Evolutionary conservation across 208 protist species (phyloP).

Genomic region (Trypanosoma brucei): DNA sequence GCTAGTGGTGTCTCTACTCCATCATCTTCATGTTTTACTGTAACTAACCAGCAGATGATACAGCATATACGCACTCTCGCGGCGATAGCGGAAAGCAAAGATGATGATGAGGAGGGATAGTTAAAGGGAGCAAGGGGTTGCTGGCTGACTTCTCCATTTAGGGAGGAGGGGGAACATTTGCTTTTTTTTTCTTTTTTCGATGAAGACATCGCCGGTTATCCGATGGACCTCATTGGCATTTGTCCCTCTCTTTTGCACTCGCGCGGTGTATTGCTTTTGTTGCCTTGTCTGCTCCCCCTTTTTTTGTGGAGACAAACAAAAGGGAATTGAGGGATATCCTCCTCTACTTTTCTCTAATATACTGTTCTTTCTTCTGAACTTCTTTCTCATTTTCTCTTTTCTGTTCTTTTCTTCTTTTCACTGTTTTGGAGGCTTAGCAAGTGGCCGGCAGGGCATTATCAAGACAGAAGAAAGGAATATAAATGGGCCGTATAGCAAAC

Average conservation of each 20-base stretch:
- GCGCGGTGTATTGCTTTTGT: neutral
- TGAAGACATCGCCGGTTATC: neutral
- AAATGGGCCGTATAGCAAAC: too few relatives aligned
- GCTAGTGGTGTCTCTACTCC: slow-evolving; percentile 8
- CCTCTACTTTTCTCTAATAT: too few relatives aligned
- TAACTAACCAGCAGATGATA: slow-evolving; percentile 73
- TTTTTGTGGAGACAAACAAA: too few relatives aligned
- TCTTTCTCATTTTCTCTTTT: too few relatives aligned
- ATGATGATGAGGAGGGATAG: neutral
- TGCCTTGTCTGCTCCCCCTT: too few relatives aligned
- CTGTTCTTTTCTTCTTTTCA: too few relatives aligned
- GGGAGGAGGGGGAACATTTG: neutral
- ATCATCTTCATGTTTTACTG: slow-evolving; percentile 43
- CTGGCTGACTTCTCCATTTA: neutral
- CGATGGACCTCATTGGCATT: neutral
- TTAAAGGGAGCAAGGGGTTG: neutral
- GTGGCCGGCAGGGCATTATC: too few relatives aligned
- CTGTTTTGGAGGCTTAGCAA: too few relatives aligned
- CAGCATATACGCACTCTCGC: slow-evolving; percentile 80
- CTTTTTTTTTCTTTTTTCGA: slow-evolving; percentile 4
- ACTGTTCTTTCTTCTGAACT: too few relatives aligned
- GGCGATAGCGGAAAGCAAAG: slow-evolving; percentile 20
- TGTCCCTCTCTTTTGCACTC: slow-evolving; percentile 3
- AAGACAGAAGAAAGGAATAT: too few relatives aligned
- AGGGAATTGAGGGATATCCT: too few relatives aligned